phyloP scores from a whole-genome alignment of 441 rosid species.

The Pelargonium citronellum region DNA sequence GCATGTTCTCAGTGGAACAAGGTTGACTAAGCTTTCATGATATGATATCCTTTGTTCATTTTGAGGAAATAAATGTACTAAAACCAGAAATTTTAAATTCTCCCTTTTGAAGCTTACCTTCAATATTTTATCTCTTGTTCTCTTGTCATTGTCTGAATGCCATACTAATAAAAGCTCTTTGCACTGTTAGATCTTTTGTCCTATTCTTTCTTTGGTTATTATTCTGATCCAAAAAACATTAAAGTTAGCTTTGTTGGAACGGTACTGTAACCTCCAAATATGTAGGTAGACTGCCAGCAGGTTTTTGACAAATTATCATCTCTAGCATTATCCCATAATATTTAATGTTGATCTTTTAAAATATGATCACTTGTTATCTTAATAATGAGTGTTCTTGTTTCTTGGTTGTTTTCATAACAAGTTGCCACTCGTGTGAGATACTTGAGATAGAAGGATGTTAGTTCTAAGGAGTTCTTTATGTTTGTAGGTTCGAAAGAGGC shows the following conservation, averaged over 20 bases:
- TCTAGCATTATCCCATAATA: not conserved
- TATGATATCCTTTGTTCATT: not conserved
- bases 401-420: not conserved
- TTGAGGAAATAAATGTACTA: not conserved
- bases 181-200: not conserved
- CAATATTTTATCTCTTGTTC: not conserved
- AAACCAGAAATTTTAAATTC: not conserved
- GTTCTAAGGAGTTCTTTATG: slow-evolving; percentile 12
- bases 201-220: not conserved
- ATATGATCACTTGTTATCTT: not conserved
- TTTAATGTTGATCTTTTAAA: not conserved
- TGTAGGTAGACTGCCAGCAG: not conserved
- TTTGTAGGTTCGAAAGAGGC: slow-evolving; percentile 67
- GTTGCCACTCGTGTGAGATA: not conserved
- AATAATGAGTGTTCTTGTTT: not conserved
- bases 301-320: not conserved
- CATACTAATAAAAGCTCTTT: not conserved
- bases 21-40: not conserved
- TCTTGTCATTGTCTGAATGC: not conserved
- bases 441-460: not conserved
- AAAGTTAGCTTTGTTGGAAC: not conserved
- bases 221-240: not conserved
- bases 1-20: not conserved
- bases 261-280: not conserved
- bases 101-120: not conserved